phyloP scores from a whole-genome alignment of 371 early-diverging fungal species.

The Smittium culicis region DNA sequence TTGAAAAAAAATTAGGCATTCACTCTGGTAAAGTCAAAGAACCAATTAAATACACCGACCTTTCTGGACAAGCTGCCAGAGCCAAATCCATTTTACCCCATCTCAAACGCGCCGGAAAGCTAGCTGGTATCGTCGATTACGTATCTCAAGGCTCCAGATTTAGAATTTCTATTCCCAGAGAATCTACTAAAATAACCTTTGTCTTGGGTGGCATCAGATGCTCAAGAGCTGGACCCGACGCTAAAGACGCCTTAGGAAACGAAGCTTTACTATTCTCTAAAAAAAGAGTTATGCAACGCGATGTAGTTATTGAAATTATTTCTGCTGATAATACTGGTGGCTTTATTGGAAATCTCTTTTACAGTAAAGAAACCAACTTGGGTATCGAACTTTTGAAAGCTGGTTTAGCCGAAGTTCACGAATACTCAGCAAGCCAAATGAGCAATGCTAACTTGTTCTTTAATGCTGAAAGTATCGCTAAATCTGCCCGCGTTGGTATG shows the following conservation, averaged over 20 bases:
- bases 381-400: slow-evolving; percentile 50
- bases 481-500: slow-evolving; percentile 34
- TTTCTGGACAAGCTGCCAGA: slow-evolving; percentile 52
- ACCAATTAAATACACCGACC: slow-evolving; percentile 30
- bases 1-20: slow-evolving; percentile 20
- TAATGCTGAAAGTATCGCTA: slow-evolving; percentile 65
- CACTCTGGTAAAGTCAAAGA: slow-evolving; percentile 25
- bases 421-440: slow-evolving; percentile 70
- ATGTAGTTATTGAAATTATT: slow-evolving; percentile 78
- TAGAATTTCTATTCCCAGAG: slow-evolving; percentile 67
- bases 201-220: slow-evolving; percentile 61
- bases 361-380: slow-evolving; percentile 47
- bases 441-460: slow-evolving; percentile 50
- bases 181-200: slow-evolving; percentile 67
- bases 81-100: slow-evolving; percentile 73
- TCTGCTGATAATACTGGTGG: slow-evolving; percentile 76
- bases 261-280: slow-evolving; percentile 63
- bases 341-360: slow-evolving; percentile 70
- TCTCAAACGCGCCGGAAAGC: slow-evolving; percentile 60
- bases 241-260: slow-evolving; percentile 72
- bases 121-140: slow-evolving; percentile 70
- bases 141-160: slow-evolving; percentile 73
- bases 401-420: slow-evolving; percentile 71
- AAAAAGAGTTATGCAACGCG: slow-evolving; percentile 65
- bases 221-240: slow-evolving; percentile 53